Base-by-base conservation (phyloP, 1,284 basidiomycete species). In the Rhizoctonia solani region DNA sequence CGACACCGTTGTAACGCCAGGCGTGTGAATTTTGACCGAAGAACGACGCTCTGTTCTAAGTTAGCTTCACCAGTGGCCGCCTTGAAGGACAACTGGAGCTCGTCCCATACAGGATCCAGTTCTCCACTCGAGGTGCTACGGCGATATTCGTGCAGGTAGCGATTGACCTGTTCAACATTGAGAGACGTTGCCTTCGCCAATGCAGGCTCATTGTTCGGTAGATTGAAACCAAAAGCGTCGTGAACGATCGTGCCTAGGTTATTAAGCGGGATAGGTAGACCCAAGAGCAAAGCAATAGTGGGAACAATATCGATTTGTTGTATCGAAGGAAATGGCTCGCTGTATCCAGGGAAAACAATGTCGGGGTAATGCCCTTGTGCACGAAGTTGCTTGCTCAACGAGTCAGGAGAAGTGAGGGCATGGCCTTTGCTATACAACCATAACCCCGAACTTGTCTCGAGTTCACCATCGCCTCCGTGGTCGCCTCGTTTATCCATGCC, bases 401-500 rank as follows among this genome's bases (percentile, higher is more conserved):
- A 67, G 1, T 76, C 72, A 3, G 72, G 67, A 21, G 76, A 73
- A 19, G 79, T 78, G 16, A 91, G 75, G 1, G 79, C 74, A 0
- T 75, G 76, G 0, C 81, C 81, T 74, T 90, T 89, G 79, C 90
- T 93, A 79, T 98, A 99, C 44, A 98, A 79, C 95, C 96, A 99
- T 29, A 97, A 77, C 0, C 84, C 95, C 1, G 93, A 83, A 4
- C 92, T 89, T 0, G 93, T 92, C 74, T 99, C 97, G 25, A 91
- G 83, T 14, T 83, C 81, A 0, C 89, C 88, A 74, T 98, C 97
- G 1, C 97, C 96, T 0, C 96, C 96, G 73, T 99, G 96, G 73
- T 99, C 96, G 6, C 97, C 97, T 34, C 89, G 85, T 52, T 85
- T 81, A 75, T 98, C 95, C 97, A 99, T 99, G 0, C 97, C 96